Base-by-base conservation (phyloP, 2,329 filamentous ascomycete genomes). In the Stachybotrys chlorohalonatus region DNA sequence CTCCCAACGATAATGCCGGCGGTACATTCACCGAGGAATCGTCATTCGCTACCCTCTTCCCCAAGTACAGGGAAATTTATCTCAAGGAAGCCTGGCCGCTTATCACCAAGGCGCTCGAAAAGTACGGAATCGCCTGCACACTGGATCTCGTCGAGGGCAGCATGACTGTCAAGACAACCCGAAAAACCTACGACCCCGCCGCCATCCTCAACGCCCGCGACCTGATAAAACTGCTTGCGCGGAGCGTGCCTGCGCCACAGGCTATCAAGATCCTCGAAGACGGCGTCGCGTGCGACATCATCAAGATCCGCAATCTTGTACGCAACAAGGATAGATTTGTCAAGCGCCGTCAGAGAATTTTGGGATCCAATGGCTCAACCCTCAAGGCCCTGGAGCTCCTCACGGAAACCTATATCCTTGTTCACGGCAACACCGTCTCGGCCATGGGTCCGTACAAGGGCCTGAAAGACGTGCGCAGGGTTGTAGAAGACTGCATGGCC, bases 81-180 rank as follows among this genome's bases (percentile, higher is more conserved):
- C 77, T 99, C 54, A 91, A 89, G 67, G 90, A 95, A 68, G 87
- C 87, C 63, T 99, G 94, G 94, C 90, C 93, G 3, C 81, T 95
- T 49, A 84, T 99, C 56, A 97, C 91, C 31, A 86, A 87, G 64
- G 80, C 89, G 1, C 84, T 99, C 57, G 89, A 95, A 65, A 95
- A 94, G 72, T 78, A 82, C 55, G 91, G 92, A 60, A 90, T 99
- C 50, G 90, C 89, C 48, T 96, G 93, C 68, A 92, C 89, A 8
- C 83, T 99, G 31, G 93, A 99, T 75, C 79, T 99, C 69, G 88
- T 97, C 5, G 92, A 97, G 70, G 94, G 94, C 67, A 90, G 85
- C 68, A 97, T 97, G 93, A 92, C 89, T 0, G 93, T 97, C 60
- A 95, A 93, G 73, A 97, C 94, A 30, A 97, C 93, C 2, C 80